Base-by-base conservation (phyloP, 148 eudicot species). In the Diospyros kaki region DNA sequence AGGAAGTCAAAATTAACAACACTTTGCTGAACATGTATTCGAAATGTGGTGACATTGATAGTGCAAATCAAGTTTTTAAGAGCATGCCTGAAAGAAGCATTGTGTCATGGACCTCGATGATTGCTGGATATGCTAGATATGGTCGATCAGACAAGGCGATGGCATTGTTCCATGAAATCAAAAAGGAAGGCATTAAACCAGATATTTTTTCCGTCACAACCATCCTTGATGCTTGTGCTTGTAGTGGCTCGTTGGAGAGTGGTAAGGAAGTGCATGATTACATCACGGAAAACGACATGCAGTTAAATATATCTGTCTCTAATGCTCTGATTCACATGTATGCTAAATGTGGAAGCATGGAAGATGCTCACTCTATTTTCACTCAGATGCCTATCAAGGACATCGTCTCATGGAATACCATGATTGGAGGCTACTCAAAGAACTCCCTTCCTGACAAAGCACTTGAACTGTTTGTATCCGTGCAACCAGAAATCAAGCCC, bases 241-340 rank as follows among this genome's bases (percentile, higher is more conserved):
- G 82, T 65, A 77, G 73, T 69, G 82, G 87, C 38, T 79, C 80
- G 44, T 77, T 87, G 75, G 84, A 86, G 66, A 75, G 84, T 54
- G 88, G 91, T 56, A 89, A 78, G 82, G 84, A 81, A 68, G 78
- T 81, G 18, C 88, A 89, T 69, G 74, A 74, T 62, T 89, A 84
- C 73, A 73, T 87, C 28, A 79, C 46, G 51, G 82, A 81, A 56
- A 81, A 78, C 66, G 58, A 72, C 15, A 75, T 87, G 85, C 73
- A 64, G 41, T 81, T 80, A 1, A 79, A 73, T 72, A 61, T 86
- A 75, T 81, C 72, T 5, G 76, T 86, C 41, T 84, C 77, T 69
- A 89, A 89, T 78, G 88, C 91, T 55, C 91, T 89, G 54, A 81
- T 89, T 80, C 85, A 89, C 74, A 87, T 89, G 93, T 87, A 86